Percentiles rank a stretch among this genome's conserved stretches.
These are phyloP conservation scores for Ettlia oleoabundans DNA, from an alignment of 139 green algal species.

Conservation along the genomic window DNA sequence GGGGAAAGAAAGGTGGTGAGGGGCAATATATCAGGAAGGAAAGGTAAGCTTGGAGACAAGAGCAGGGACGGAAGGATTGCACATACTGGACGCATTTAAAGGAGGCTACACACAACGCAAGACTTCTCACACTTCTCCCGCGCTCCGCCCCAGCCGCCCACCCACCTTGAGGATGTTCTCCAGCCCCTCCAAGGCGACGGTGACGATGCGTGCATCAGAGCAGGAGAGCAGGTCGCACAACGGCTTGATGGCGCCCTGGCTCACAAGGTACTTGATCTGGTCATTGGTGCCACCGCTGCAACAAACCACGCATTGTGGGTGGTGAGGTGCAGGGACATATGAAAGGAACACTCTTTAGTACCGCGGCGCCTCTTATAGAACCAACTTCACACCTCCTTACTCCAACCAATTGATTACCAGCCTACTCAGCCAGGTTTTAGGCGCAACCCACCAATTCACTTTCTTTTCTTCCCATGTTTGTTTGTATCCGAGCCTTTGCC, in stretches of 20 bases:
- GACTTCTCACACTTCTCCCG: background rate
- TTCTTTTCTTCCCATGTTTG: no score
- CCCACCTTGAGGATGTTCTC: constrained; percentile 99
- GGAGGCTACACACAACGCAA: no score
- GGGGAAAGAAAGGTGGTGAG: no score
- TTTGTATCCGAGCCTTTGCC: background rate
- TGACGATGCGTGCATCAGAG: constrained; percentile 94
- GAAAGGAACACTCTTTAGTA: background rate
- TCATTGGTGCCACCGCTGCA: constrained; percentile 34
- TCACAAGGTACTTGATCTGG: constrained; percentile 91
- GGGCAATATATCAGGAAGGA: no score
- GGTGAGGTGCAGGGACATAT: background rate
- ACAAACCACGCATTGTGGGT: background rate
- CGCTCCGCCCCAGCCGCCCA: background rate
- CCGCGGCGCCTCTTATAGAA: no score
- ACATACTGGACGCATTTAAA: no score
- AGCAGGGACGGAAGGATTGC: no score
- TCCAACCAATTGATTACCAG: no score
- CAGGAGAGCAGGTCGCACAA: constrained; percentile 96
- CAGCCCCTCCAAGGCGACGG: constrained; percentile 97
- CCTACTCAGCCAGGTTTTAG: no score
- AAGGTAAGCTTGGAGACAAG: no score
- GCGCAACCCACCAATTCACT: no score
- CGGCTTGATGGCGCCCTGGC: constrained; percentile 90
- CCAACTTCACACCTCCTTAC: no score